Base-by-base conservation (phyloP, 768 basidiomycete genomes). In the Phylloporus scabripes region DNA sequence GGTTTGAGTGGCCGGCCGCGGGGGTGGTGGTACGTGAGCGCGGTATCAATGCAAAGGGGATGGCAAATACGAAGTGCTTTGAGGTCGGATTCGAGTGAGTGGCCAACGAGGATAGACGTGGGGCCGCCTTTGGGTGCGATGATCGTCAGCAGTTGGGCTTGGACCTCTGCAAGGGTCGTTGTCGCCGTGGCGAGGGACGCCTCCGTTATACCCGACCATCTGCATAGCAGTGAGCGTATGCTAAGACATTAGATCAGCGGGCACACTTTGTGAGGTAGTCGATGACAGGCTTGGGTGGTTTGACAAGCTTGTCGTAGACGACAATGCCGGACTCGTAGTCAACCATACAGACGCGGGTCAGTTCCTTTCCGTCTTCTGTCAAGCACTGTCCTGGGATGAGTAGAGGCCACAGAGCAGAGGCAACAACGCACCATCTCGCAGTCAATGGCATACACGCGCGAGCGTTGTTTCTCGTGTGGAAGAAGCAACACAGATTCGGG, bases 81-180 rank as follows among this genome's bases (percentile, higher is more conserved):
- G 28, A 99, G 78, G 61, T 99, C 95, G 14, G 89, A 93, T 71
- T 97, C 94, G 44, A 98, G 82, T 5, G 93, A 97, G 65, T 99
- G 95, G 0, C 95, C 95, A 14, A 97, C 72, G 18, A 99, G 83
- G 59, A 96, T 86, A 14, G 87, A 82, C 0, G 80, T 85, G 0
- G 71, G 81, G 50, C 70, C 48, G 2, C 66, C 52, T 52, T 70
- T 61, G 34, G 79, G 72, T 26, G 82, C 79, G 42, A 90, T 78
- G 21, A 89, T 66, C 7, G 74, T 68, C 44, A 90, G 69, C 26
- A 95, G 63, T 46, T 83, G 77, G 0, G 73, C 58, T 68, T 98
- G 95, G 7, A 95, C 86, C 56, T 92, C 73, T 0, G 80, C 66
- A 12, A 93, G 78, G 0, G 89, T 89, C 0, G 89, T 92, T 0